Percentiles rank a stretch among this genome's conserved stretches.
Conservation (phyloP, 2,329 filamentous ascomycete genomes). For the Nemania sp. region DNA sequence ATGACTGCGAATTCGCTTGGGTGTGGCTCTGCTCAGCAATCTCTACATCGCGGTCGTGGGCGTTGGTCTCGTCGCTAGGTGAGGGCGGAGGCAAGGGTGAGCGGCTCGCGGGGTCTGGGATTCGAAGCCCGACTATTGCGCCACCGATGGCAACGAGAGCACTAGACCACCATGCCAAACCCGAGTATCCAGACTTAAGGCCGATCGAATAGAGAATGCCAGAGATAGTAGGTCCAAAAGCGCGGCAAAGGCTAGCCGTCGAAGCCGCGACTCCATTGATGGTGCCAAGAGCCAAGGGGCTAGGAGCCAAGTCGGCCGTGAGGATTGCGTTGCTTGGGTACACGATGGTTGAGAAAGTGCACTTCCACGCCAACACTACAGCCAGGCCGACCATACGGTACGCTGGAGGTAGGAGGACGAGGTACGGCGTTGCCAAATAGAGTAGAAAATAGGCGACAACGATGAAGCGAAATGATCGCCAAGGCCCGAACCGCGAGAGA, state of each 20-base stretch:
- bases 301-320: slow-evolving; percentile 87
- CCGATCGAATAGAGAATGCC: slow-evolving; percentile 87
- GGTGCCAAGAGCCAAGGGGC: slow-evolving; percentile 84
- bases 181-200: slow-evolving; percentile 82
- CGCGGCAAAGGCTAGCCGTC: slow-evolving; percentile 87
- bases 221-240: slow-evolving; percentile 88
- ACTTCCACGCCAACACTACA: slow-evolving; percentile 86
- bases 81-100: background rate
- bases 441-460: slow-evolving; percentile 87
- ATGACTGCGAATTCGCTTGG: slow-evolving; percentile 3
- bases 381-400: slow-evolving; percentile 82
- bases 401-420: slow-evolving; percentile 81
- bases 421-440: slow-evolving; percentile 89
- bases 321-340: slow-evolving; percentile 93
- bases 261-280: slow-evolving; percentile 95
- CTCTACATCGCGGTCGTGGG: slow-evolving; percentile 33
- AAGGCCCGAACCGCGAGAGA: slow-evolving; percentile 78
- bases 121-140: slow-evolving; percentile 78
- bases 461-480: slow-evolving; percentile 84
- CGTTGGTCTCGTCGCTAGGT: slow-evolving; percentile 4
- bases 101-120: slow-evolving; percentile 71
- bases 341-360: slow-evolving; percentile 89
- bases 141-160: slow-evolving; percentile 81
- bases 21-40: slow-evolving; percentile 16
- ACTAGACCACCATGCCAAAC: slow-evolving; percentile 93